Evolutionary conservation across 2,329 filamentous ascomycete species (phyloP), one percentile per base, ranked within the genome.

Genomic region (Passalora sequoiae): DNA sequence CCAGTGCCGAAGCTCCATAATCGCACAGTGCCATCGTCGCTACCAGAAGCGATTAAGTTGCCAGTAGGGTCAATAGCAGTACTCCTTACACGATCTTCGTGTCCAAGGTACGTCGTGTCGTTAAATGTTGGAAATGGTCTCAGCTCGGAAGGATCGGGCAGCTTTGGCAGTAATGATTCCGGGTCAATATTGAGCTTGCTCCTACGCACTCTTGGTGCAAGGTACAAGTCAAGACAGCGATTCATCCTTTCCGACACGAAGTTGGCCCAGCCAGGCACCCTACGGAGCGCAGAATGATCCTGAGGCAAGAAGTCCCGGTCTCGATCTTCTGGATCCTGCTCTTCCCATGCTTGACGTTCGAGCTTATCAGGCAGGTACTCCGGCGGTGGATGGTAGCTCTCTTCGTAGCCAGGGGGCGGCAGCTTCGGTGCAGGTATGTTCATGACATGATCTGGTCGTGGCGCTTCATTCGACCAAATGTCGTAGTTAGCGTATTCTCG

Each of bases 171-270:
- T 38, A 98, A 73, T 27, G 88, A 94, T 65, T 86, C 85, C 3
- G 92, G 92, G 59, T 98, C 92, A 60, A 98, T 97, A 68, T 97
- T 95, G 60, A 98, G 79, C 66, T 89, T 86, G 71, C 89, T 96
- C 65, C 94, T 85, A 47, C 91, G 81, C 44, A 98, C 81, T 60
- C 92, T 78, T 35, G 94, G 92, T 12, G 94, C 92, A 47, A 98
- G 77, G 65, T 98, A 98, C 13, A 98, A 76, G 68, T 98, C 94
- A 55, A 98, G 72, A 64, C 89, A 97, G 53, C 94, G 78, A 66
- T 98, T 89, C 58, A 98, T 98, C 55, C 89, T 84, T 67, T 98
- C 92, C 66, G 96, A 95, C 63, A 98, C 81, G 55, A 96, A 88
- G 42, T 76, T 78, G 38, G 84, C 86, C 63, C 95, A 98, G 12